Base-by-base conservation (phyloP, 176 grass and related monocot genomes). In the Phyllostachys edulis region DNA sequence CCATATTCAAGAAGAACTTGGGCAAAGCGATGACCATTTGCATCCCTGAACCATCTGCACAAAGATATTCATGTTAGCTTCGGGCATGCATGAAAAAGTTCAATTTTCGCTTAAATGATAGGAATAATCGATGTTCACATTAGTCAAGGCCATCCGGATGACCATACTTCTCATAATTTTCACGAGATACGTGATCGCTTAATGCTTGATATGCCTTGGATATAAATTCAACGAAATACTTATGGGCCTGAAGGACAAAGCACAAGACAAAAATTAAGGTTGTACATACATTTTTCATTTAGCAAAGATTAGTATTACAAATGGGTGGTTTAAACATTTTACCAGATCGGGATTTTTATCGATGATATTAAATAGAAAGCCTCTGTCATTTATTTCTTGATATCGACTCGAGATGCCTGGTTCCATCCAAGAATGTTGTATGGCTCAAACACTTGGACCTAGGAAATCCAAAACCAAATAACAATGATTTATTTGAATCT, bases 281-380 rank as follows among this genome's bases (percentile, higher is more conserved):
- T 38, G 65, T 20, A 75, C 52, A 55, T 63, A 51, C 7, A 73
- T 63, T 81, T 64, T 83, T 64, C 51, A 38, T 76, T 63, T n/a
- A 65, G 24, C 7, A n/a, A 60, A 0, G 21, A 73, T 42, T 61
- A 63, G 2, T 29, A 73, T 69, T 16, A 50, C 34, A 73, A 63
- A 23, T 32, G 10, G 18, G 4, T 84, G 24, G 49, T 21, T 16
- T 39, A 67, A 45, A 82, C 9, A 37, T 57, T 68, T 60, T 82
- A 98, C 96, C 96, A 87, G 96, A 80, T 99, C 93, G 29, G 96
- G 96, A 90, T 99, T 99, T 91, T 99, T 99, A 83, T 99, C 96
- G 96, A 88, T 99, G 96, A 73, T 99, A 99, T 72, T 92, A 66
- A 85, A 99, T 94, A 74, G 96, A 99, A 45, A 99, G 93, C 62